A percentile compares a stretch with the other conserved stretches of the same genome.
These are phyloP conservation scores for Stephanodiscus triporus DNA, from an alignment of 108 stramenopile species.

Conservation along the genomic window DNA sequence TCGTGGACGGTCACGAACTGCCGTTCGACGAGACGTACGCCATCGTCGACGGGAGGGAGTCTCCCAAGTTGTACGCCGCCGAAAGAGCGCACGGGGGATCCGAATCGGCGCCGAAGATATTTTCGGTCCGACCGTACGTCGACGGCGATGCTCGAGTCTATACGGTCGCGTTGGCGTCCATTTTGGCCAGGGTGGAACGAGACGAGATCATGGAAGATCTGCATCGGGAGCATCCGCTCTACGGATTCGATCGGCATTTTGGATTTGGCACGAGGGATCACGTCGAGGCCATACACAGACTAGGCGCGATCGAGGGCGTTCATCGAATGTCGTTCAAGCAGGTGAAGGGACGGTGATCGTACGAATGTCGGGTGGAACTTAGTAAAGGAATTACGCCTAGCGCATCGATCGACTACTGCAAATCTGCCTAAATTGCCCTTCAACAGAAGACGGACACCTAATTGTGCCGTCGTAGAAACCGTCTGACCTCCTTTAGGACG, in stretches of 20 bases:
- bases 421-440: neutral
- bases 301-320: conserved; percentile 54
- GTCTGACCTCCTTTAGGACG: no score
- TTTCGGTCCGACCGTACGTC: conserved; percentile 72
- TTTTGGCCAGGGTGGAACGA: conserved; percentile 65
- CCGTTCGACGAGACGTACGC: conserved; percentile 50
- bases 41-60: conserved; percentile 75
- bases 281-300: conserved; percentile 56
- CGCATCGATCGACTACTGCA: neutral
- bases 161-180: conserved; percentile 73
- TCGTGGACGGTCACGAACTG: conserved; percentile 44
- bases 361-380: neutral
- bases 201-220: conserved; percentile 51
- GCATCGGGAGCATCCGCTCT: conserved; percentile 58
- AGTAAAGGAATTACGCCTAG: neutral
- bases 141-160: conserved; percentile 73
- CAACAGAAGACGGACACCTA: no score
- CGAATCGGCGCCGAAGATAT: neutral
- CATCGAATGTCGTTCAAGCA: conserved; percentile 75
- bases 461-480: no score
- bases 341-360: conserved; percentile 55
- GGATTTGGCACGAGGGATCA: conserved; percentile 68
- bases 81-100: neutral
- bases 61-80: conserved; percentile 58
- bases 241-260: conserved; percentile 61